Evolutionary conservation across 495 filamentous ascomycete genomes (phyloP).

Genomic region (Durotheca rogersii): DNA sequence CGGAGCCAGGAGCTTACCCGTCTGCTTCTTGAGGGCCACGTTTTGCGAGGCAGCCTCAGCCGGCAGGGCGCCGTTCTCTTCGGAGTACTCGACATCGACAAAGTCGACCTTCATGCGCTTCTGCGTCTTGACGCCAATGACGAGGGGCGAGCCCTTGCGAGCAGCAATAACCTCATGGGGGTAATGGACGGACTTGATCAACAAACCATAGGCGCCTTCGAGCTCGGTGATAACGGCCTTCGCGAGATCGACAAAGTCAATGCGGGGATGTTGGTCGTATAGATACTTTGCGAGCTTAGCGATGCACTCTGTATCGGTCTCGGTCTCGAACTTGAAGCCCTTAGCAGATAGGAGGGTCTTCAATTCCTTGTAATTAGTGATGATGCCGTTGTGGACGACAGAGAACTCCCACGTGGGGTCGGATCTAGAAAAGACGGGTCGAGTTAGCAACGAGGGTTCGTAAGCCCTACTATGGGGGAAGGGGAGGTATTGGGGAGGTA

Average conservation of each 20-base stretch:
- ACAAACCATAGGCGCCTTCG: slow-evolving; percentile 92
- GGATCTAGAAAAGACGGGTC: slow-evolving; percentile 39
- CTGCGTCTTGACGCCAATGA: slow-evolving; percentile 90
- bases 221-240: slow-evolving; percentile 98
- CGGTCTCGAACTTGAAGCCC: slow-evolving; percentile 97
- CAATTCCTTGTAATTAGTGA: slow-evolving; percentile 99
- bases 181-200: slow-evolving; percentile 97
- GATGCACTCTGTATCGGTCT: slow-evolving; percentile 98
- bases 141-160: slow-evolving; percentile 94
- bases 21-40: slow-evolving; percentile 85
- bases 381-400: slow-evolving; percentile 99
- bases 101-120: slow-evolving; percentile 99
- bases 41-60: slow-evolving; percentile 96
- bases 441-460: slow-evolving; percentile 34
- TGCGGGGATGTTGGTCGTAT: slow-evolving; percentile 90
- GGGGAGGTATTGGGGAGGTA: slow-evolving; percentile 6
- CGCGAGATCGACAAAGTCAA: slow-evolving; percentile 92
- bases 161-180: slow-evolving; percentile 97
- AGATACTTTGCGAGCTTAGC: slow-evolving; percentile 98
- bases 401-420: slow-evolving; percentile 94
- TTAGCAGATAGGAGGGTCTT: slow-evolving; percentile 90
- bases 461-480: slow-evolving; percentile 20
- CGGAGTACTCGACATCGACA: slow-evolving; percentile 94
- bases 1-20: slow-evolving; percentile 57
- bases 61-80: slow-evolving; percentile 76